Conservation (phyloP, 306 rosid species). For the Ochetophila trinervis region DNA sequence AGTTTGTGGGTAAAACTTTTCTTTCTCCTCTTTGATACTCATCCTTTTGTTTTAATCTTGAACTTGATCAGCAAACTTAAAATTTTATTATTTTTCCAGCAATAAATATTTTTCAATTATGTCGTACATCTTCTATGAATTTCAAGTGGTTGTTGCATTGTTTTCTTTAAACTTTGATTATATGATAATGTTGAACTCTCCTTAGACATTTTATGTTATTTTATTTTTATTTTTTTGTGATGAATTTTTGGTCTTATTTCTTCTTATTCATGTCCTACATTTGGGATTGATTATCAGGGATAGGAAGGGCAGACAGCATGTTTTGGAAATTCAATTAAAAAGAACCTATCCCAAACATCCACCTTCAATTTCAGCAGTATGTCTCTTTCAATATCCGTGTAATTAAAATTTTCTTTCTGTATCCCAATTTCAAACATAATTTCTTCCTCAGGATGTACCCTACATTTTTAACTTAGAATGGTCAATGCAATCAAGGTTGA, state of each 20-base stretch:
- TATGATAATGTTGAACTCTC: background rate
- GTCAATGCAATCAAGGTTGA: conserved; percentile 34
- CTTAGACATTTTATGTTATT: too few species aligned
- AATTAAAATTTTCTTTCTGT: conserved; percentile 4
- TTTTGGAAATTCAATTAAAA: conserved; percentile 32
- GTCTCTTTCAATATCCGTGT: background rate
- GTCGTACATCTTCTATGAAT: background rate
- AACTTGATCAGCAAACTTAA: background rate
- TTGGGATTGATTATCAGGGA: conserved; percentile 24
- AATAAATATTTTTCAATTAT: background rate
- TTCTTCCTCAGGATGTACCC: conserved; percentile 29
- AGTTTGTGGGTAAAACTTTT: background rate
- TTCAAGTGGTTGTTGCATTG: conserved; percentile 1
- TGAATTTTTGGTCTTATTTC: background rate
- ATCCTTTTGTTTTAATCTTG: too few species aligned
- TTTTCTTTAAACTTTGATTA: conserved; percentile 5
- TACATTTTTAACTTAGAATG: conserved; percentile 27
- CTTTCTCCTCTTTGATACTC: too few species aligned
- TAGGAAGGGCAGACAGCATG: conserved; percentile 26
- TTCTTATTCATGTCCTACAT: background rate
- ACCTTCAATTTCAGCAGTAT: conserved; percentile 37
- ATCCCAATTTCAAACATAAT: background rate
- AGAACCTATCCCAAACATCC: conserved; percentile 32
- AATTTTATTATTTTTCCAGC: background rate
- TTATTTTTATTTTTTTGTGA: background rate